These are phyloP conservation scores for Bacidia rubella DNA, from an alignment of 495 filamentous ascomycete genomes.

Conservation along the genomic window DNA sequence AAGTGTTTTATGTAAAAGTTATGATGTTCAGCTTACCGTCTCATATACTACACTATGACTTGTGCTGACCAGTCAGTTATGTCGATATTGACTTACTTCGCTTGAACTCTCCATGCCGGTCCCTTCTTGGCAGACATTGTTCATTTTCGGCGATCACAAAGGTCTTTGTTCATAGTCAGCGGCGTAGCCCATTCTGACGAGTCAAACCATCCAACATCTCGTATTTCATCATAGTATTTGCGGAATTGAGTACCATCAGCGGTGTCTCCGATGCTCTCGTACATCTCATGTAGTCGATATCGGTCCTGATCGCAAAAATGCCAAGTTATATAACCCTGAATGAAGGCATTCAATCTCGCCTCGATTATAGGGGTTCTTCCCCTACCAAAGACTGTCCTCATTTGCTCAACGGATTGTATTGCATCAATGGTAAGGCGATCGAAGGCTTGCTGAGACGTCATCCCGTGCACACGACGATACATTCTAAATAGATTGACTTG, in stretches of 20 bases:
- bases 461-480: neutral
- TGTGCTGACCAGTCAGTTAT: too few species aligned
- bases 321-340: neutral
- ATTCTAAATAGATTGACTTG: neutral
- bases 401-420: neutral
- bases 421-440: neutral
- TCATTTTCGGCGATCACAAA: too few species aligned
- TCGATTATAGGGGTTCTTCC: neutral
- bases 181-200: neutral
- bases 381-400: neutral
- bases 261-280: neutral
- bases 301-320: conserved; percentile 1
- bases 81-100: too few species aligned
- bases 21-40: too few species aligned
- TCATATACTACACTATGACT: too few species aligned
- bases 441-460: neutral
- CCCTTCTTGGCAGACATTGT: too few species aligned
- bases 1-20: too few species aligned
- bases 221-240: neutral
- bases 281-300: neutral
- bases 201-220: neutral
- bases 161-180: neutral
- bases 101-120: too few species aligned
- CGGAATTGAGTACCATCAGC: neutral
- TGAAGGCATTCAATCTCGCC: neutral